Evolutionary conservation across 371 early-diverging fungal genomes (phyloP).

Genomic region (Coemansia linderi): DNA sequence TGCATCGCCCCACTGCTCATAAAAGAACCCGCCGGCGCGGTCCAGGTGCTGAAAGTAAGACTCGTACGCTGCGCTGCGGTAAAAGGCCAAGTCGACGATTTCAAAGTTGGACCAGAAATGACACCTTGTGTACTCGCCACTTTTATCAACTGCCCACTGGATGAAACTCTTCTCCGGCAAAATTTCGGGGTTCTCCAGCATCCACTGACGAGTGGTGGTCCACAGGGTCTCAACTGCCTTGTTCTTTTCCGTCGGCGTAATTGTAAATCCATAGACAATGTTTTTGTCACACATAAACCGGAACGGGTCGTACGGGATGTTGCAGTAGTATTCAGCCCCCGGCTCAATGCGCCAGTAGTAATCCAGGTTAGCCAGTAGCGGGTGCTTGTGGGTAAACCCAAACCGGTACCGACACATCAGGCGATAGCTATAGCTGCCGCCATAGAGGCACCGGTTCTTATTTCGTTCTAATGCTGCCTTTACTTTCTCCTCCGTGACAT

Average conservation of each 20-base stretch:
- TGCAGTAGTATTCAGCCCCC: conserved; percentile 75
- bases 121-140: conserved; percentile 66
- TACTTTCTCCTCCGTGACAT: conserved; percentile 36
- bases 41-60: conserved; percentile 85
- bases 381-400: conserved; percentile 80
- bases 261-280: conserved; percentile 75
- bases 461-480: conserved; percentile 9
- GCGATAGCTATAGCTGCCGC: conserved; percentile 59
- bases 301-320: conserved; percentile 73
- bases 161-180: conserved; percentile 43
- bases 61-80: conserved; percentile 69
- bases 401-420: conserved; percentile 63
- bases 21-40: conserved; percentile 87
- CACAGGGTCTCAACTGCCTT: conserved; percentile 79
- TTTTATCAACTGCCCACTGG: conserved; percentile 17
- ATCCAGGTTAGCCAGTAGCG: conserved; percentile 69
- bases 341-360: conserved; percentile 92
- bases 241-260: conserved; percentile 75
- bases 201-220: conserved; percentile 55
- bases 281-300: conserved; percentile 57
- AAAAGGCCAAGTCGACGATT: conserved; percentile 84
- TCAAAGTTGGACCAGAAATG: conserved; percentile 99
- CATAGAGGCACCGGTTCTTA: conserved; percentile 61
- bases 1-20: conserved; percentile 97
- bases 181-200: conserved; percentile 53